phyloP scores from a whole-genome alignment of 352 stramenopile genomes.

The Hyaloperonospora brassicae region DNA sequence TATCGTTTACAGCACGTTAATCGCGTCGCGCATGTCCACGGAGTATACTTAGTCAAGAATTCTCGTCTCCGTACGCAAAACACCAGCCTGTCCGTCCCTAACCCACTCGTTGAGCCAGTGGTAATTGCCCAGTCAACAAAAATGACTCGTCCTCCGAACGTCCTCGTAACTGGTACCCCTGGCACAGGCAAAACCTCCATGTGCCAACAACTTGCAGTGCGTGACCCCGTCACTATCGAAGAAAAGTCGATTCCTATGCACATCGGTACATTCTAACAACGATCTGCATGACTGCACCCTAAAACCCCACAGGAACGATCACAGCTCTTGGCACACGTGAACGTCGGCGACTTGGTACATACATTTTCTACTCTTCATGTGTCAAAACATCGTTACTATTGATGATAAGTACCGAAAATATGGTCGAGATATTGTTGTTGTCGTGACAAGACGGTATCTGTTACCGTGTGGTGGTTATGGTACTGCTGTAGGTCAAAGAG shows the following conservation, averaged over 20 bases:
- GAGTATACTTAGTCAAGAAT: too few relatives aligned
- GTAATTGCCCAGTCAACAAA: conserved; percentile 5
- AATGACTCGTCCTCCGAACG: conserved; percentile 85
- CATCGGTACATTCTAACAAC: neutral
- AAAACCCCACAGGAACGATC: conserved; percentile 49
- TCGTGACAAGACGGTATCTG: too few relatives aligned
- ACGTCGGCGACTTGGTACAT: conserved; percentile 89
- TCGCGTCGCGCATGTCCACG: too few relatives aligned
- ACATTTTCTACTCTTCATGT: conserved; percentile 1
- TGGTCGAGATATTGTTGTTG: too few relatives aligned
- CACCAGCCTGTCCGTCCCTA: neutral
- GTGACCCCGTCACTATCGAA: conserved; percentile 4
- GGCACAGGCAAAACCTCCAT: conserved; percentile 93
- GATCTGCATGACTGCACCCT: conserved; percentile 3
- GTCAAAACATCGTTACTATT: too few relatives aligned
- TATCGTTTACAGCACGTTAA: too few relatives aligned
- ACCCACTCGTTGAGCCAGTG: conserved; percentile 8
- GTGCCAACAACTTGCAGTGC: conserved; percentile 84
- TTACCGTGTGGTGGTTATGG: too few relatives aligned
- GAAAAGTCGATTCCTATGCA: neutral
- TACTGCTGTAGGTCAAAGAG: conserved; percentile 43
- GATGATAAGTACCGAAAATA: too few relatives aligned
- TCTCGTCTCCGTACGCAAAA: neutral
- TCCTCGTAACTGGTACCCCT: conserved; percentile 96
- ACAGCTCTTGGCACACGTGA: conserved; percentile 85